phyloP scores from a whole-genome alignment of 1,284 basidiomycete species.

The Heterobasidion parviporum region DNA sequence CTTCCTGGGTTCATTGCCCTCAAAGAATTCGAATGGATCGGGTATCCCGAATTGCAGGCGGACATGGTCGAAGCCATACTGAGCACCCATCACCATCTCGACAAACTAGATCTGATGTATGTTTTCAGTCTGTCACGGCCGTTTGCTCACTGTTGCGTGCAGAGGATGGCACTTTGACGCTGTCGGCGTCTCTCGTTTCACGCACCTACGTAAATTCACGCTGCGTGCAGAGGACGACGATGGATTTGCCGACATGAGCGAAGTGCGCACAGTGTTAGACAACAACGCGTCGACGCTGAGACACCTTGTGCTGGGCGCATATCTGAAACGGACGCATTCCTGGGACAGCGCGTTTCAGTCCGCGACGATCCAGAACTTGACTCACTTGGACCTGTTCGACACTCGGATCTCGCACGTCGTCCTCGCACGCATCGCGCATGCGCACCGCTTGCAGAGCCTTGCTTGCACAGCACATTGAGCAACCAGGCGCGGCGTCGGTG shows the following conservation, averaged over 20 bases:
- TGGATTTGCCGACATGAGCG: constrained; percentile 57
- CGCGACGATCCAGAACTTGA: constrained; percentile 51
- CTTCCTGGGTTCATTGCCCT: constrained; percentile 52
- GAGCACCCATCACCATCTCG: constrained; percentile 40
- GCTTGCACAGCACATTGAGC: constrained; percentile 62
- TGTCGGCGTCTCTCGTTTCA: constrained; percentile 55
- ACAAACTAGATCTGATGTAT: constrained; percentile 50
- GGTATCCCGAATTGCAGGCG: constrained; percentile 54
- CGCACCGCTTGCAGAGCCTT: constrained; percentile 47
- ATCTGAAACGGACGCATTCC: constrained; percentile 49
- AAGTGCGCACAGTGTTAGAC: constrained; percentile 57
- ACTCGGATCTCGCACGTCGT: constrained; percentile 56
- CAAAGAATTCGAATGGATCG: constrained; percentile 62
- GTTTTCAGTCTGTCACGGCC: constrained; percentile 9
- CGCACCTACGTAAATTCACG: constrained; percentile 51
- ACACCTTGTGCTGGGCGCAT: constrained; percentile 58
- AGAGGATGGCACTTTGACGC: constrained; percentile 65
- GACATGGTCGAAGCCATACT: constrained; percentile 53
- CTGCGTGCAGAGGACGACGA: constrained; percentile 62
- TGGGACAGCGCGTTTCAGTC: constrained; percentile 60
- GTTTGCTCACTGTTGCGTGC: not conserved
- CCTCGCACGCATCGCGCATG: constrained; percentile 51
- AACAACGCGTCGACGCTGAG: constrained; percentile 46
- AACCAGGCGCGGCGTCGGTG: constrained; percentile 45
- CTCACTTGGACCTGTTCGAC: constrained; percentile 59